phyloP scores from a whole-genome alignment of 306 rosid species.

The Crotalaria pallida region DNA sequence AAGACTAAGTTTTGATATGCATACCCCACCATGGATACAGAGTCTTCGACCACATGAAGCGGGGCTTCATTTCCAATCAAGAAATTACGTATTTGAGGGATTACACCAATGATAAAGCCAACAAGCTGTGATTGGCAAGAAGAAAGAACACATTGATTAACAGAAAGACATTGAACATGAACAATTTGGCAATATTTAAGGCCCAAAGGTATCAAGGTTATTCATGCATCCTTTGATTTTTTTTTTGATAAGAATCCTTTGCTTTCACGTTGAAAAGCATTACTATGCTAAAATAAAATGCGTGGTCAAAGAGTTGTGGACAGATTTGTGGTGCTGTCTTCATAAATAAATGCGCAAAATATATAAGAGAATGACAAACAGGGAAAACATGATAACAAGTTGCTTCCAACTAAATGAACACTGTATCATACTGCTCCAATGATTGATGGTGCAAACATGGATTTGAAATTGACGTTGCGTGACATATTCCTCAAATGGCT shows the following conservation, averaged over 20 bases:
- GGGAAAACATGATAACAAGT: neutral
- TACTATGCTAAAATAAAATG: neutral
- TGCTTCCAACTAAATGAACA: slow-evolving; percentile 5
- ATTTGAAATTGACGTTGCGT: slow-evolving; percentile 45
- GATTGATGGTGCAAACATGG: slow-evolving; percentile 77
- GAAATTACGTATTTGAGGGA: slow-evolving; percentile 43
- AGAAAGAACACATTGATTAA: neutral
- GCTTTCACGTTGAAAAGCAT: neutral
- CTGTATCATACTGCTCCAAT: slow-evolving; percentile 59
- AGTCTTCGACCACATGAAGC: slow-evolving; percentile 57
- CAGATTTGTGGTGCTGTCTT: too few relatives aligned
- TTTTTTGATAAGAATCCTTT: too few relatives aligned
- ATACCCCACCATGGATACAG: slow-evolving; percentile 70
- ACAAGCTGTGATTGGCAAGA: slow-evolving; percentile 28
- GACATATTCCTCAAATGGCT: slow-evolving; percentile 11
- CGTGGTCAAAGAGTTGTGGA: neutral
- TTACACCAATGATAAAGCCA: slow-evolving; percentile 62
- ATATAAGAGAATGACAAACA: neutral
- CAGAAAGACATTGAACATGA: neutral
- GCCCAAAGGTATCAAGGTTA: neutral
- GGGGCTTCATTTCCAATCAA: slow-evolving; percentile 63
- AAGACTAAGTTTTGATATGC: slow-evolving; percentile 7
- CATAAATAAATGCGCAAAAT: neutral
- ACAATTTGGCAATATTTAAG: too few relatives aligned
- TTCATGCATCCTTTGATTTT: neutral